Conservation (phyloP, 2,329 filamentous ascomycete genomes). For the Tolypocladium ovalisporum region DNA sequence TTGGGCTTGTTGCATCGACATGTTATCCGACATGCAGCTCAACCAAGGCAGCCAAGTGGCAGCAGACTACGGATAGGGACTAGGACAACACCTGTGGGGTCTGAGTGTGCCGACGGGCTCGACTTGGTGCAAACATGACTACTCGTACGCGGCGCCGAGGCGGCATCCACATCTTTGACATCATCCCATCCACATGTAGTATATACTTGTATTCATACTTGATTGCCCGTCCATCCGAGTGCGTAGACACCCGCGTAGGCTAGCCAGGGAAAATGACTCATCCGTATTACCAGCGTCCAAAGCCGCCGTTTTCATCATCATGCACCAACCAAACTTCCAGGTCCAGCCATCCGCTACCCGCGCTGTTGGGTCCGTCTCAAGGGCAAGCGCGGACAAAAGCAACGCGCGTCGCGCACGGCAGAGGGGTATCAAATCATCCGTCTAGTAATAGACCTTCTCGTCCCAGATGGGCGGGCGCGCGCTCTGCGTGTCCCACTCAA, state of each 20-base stretch:
- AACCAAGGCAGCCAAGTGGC: neutral
- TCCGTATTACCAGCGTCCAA: neutral
- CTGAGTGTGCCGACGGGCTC: neutral
- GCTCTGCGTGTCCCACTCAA: slow-evolving; percentile 28
- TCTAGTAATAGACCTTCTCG: slow-evolving; percentile 34
- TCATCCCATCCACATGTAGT: neutral
- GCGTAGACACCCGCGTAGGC: neutral
- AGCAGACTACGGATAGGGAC: no score
- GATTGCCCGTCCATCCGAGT: neutral
- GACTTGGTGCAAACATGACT: neutral
- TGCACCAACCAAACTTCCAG: neutral
- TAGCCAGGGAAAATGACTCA: neutral
- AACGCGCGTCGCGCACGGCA: neutral
- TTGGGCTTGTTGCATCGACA: neutral
- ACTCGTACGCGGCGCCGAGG: no score
- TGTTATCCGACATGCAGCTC: neutral
- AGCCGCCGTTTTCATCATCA: neutral
- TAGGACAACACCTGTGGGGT: neutral
- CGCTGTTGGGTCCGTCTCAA: neutral
- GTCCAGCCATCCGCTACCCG: neutral
- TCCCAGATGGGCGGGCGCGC: slow-evolving; percentile 32
- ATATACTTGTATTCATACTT: neutral
- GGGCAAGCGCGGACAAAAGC: neutral
- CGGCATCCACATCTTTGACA: neutral
- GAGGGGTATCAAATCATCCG: neutral